Evolutionary conservation across 2,329 filamentous ascomycete species (phyloP).

Genomic region (Trichoderma sp.): DNA sequence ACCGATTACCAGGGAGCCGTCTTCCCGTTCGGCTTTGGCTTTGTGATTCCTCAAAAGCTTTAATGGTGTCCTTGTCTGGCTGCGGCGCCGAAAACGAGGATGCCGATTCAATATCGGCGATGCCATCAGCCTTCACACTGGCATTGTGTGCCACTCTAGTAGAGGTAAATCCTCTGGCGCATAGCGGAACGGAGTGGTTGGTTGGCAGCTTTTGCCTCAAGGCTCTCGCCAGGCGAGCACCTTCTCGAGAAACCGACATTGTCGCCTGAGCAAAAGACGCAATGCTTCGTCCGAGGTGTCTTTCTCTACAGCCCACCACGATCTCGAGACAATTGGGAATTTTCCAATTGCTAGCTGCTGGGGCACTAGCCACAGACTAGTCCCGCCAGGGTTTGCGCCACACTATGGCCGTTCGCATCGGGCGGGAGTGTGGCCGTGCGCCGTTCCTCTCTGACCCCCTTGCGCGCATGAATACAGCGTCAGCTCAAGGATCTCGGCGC

Average conservation of each 20-base stretch:
- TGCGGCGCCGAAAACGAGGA: conserved; percentile 47
- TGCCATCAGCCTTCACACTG: conserved; percentile 27
- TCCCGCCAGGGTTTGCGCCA: conserved; percentile 9
- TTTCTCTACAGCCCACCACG: conserved; percentile 2
- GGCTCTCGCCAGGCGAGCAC: conserved; percentile 36
- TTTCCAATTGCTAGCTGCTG: conserved; percentile 28
- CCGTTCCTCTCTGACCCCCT: too few relatives aligned
- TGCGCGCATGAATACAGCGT: not conserved
- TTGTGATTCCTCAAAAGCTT: conserved; percentile 42
- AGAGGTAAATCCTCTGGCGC: conserved; percentile 45
- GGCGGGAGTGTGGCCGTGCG: conserved; percentile 4
- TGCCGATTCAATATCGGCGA: conserved; percentile 50
- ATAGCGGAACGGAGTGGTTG: conserved; percentile 26
- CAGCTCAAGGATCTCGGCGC: not conserved
- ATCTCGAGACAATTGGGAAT: conserved; percentile 29
- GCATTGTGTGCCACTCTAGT: conserved; percentile 39
- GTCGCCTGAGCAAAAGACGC: conserved; percentile 15
- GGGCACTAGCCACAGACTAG: conserved; percentile 12
- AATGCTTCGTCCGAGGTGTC: conserved; percentile 5
- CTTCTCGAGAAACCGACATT: conserved; percentile 44
- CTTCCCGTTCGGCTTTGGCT: conserved; percentile 35
- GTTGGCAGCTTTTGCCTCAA: conserved; percentile 31
- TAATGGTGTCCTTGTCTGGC: conserved; percentile 37
- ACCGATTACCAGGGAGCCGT: conserved; percentile 49
- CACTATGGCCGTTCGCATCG: not conserved